phyloP scores from a whole-genome alignment of 768 basidiomycete species.

The Gloeostereum incarnatum region DNA sequence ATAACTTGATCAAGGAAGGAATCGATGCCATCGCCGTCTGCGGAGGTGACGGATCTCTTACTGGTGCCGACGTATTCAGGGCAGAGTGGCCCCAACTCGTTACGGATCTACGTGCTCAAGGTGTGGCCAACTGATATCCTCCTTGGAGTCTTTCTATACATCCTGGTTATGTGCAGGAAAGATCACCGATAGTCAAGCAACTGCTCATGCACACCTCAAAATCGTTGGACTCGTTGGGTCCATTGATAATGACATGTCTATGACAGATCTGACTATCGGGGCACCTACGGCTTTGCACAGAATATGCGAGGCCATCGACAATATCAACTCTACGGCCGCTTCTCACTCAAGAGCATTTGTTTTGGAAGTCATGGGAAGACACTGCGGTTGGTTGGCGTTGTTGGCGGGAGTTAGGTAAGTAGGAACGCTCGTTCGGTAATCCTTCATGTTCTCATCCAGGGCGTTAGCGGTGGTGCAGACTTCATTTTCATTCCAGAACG shows the following conservation, averaged over 20 bases:
- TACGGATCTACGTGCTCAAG: slow-evolving; percentile 50
- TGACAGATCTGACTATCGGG: slow-evolving; percentile 96
- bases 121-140: slow-evolving; percentile 22
- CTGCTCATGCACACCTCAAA: slow-evolving; percentile 73
- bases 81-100: slow-evolving; percentile 92
- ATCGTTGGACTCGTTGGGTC: slow-evolving; percentile 99
- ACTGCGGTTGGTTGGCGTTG: slow-evolving; percentile 98
- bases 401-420: slow-evolving; percentile 83
- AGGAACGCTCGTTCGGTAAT: not conserved
- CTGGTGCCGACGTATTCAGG: slow-evolving; percentile 91
- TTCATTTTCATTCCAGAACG: slow-evolving; percentile 97
- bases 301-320: slow-evolving; percentile 97
- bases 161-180: slow-evolving; percentile 32
- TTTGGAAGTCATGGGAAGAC: slow-evolving; percentile 98
- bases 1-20: slow-evolving; percentile 91
- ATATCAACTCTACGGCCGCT: slow-evolving; percentile 92
- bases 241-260: slow-evolving; percentile 98
- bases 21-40: slow-evolving; percentile 97
- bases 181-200: slow-evolving; percentile 67
- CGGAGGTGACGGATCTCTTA: slow-evolving; percentile 94
- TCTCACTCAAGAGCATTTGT: slow-evolving; percentile 98
- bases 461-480: slow-evolving; percentile 75
- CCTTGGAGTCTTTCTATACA: not conserved
- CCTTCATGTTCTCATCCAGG: not conserved
- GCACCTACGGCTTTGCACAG: slow-evolving; percentile 92